Conservation (phyloP, 176 grass and related monocot species). For the Eleusine indica region DNA sequence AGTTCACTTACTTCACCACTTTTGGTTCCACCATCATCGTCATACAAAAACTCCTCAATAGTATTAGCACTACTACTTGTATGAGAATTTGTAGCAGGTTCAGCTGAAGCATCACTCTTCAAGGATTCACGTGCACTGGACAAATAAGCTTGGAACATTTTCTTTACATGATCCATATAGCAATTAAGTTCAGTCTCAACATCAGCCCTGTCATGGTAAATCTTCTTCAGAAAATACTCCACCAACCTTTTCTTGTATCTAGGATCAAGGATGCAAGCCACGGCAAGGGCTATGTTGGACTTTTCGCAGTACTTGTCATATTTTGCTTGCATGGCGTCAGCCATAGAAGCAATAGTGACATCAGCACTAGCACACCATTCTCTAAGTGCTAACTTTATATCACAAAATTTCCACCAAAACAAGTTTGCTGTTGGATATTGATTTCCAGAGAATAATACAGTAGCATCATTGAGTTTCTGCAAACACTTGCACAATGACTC, state of each 20-base stretch:
- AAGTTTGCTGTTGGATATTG: neutral
- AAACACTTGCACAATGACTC: neutral
- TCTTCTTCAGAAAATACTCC: neutral
- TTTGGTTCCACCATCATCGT: too few species aligned
- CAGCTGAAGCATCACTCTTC: too few species aligned
- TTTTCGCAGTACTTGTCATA: neutral
- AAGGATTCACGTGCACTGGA: too few species aligned
- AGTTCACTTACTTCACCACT: neutral
- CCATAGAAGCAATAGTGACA: too few species aligned
- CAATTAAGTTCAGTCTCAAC: neutral
- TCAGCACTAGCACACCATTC: neutral
- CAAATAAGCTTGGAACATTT: neutral
- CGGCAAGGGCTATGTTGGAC: neutral
- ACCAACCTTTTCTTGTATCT: neutral
- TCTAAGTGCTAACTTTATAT: neutral
- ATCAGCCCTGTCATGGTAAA: neutral
- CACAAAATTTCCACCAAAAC: neutral
- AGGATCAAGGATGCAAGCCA: neutral
- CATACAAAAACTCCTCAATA: too few species aligned
- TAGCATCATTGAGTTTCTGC: neutral
- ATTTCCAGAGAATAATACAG: neutral
- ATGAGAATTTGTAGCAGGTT: too few species aligned
- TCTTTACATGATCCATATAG: neutral
- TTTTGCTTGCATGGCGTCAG: neutral
- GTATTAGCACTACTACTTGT: too few species aligned